Base-by-base conservation (phyloP, 2,329 filamentous ascomycete genomes). In the Metarhizium sp. region DNA sequence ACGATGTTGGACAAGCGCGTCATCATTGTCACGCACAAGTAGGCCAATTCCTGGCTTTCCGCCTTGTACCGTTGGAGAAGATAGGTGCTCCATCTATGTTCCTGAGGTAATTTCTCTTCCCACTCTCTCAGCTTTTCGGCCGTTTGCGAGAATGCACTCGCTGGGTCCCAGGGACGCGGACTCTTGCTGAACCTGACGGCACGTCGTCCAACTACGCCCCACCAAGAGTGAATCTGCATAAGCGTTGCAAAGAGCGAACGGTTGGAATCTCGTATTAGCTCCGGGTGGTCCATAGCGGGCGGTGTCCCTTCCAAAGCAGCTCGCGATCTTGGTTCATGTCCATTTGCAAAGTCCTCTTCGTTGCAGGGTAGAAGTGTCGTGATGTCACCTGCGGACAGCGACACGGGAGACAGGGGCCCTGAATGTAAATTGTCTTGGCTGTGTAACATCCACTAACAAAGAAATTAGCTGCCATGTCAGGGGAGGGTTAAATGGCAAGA, bases 341-440 rank as follows among this genome's bases (percentile, higher is more conserved):
- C 78, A 10, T 67, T 64, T 7, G 73, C 72, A 59, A 81, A 82
- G 55, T 81, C 76, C 0, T 70, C 67, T 60, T 82, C 79, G 56
- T 77, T 72, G 61, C 77, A 74, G 0, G 79, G 79, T 1, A 82
- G 71, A 25, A 81, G 69, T 2, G 78, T 69, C 0, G 78, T 81
- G 47, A 82, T 82, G 57, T 82, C 79, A 38, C 72, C 71, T 3
- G 77, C 75, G 5, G 73, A 72, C 3, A 82, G 68, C 0, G 78
- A 77, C 2, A 79, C 71, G 2, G 79, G 78, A 11, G 77, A 78
- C 34, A 71, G 68, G 3, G 77, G 76, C 0, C 78, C 76, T 0
- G 78, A 80, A 58, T 81, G 77, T 29, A 82, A 69, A 59, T 79
- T 80, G 58, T 82, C 79, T 61, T 82, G 79, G 59, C 75, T 81